phyloP scores from a whole-genome alignment of 345 rosid species.

The Melastoma malabathricum region DNA sequence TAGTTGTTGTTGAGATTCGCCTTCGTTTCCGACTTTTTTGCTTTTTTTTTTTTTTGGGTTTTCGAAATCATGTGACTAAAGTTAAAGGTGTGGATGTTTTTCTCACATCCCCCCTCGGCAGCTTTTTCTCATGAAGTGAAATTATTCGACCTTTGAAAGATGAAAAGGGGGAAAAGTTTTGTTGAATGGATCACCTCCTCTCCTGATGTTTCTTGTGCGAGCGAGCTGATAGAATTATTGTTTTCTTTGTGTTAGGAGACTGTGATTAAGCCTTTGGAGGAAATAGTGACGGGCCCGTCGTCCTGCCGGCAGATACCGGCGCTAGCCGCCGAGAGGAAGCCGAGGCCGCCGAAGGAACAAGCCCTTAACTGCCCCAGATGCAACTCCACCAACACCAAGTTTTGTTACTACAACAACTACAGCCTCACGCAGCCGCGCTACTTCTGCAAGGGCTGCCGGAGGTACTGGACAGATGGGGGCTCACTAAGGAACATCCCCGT shows the following conservation, averaged over 20 bases:
- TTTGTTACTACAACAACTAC: constrained; percentile 98
- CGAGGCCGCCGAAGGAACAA: constrained; percentile 70
- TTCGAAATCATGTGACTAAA: no score
- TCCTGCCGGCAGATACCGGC: constrained; percentile 21
- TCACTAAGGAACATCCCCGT: constrained; percentile 92
- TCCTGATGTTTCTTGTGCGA: no score
- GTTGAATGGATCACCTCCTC: no score
- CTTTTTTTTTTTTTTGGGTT: no score
- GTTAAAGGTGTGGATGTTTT: no score
- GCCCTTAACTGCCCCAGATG: constrained; percentile 93
- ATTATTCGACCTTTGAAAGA: no score
- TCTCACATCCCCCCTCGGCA: no score
- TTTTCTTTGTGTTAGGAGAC: constrained; percentile 37
- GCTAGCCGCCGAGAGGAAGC: constrained; percentile 31
- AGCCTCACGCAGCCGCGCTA: constrained; percentile 95
- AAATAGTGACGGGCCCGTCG: constrained; percentile 49
- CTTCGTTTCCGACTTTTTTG: no score
- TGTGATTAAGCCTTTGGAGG: constrained; percentile 84
- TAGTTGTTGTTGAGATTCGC: no score
- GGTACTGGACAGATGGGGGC: constrained; percentile 99
- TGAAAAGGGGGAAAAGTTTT: no score
- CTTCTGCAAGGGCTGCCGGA: constrained; percentile 91
- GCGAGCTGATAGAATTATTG: no score
- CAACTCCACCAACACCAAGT: constrained; percentile 88
- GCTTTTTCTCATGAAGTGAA: no score